phyloP scores from a whole-genome alignment of 306 rosid species.

The Lathyrus sativus region DNA sequence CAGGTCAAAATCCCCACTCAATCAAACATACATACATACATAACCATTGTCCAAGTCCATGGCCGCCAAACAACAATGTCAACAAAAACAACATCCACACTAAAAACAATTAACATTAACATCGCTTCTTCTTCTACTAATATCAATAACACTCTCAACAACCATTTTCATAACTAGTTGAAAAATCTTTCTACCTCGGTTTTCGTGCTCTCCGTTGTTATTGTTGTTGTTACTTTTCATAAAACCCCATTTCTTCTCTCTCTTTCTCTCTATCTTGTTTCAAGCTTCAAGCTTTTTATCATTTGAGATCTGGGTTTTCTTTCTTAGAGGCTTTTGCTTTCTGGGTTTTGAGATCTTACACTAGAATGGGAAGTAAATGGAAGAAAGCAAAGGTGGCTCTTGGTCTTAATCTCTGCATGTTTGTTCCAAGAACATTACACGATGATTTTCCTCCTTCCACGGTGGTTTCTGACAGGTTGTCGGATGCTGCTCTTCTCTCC shows the following conservation, averaged over 20 bases:
- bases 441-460: slow-evolving; percentile 65
- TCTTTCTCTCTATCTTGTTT: slow-evolving; percentile 29
- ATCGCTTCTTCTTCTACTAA: slow-evolving; percentile 13
- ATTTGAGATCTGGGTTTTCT: slow-evolving; percentile 76
- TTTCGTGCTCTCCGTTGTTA: slow-evolving; percentile 49
- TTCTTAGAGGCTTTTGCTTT: slow-evolving; percentile 14
- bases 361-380: slow-evolving; percentile 91
- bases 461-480: slow-evolving; percentile 59
- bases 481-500: slow-evolving; percentile 87
- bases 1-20: slow-evolving; percentile 51
- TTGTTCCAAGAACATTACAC: slow-evolving; percentile 74
- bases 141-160: not conserved
- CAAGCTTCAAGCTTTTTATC: slow-evolving; percentile 49
- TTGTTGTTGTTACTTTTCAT: slow-evolving; percentile 51
- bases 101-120: slow-evolving; percentile 10
- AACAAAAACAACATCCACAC: slow-evolving; percentile 20
- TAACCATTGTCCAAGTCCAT: slow-evolving; percentile 35
- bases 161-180: not conserved
- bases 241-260: slow-evolving; percentile 51
- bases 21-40: not conserved
- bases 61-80: slow-evolving; percentile 57
- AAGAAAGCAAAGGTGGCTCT: slow-evolving; percentile 85
- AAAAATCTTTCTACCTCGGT: slow-evolving; percentile 46
- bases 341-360: slow-evolving; percentile 42
- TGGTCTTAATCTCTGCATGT: slow-evolving; percentile 79